A percentile compares a stretch with the other conserved stretches of the same genome.
phyloP scores from a whole-genome alignment of 2,329 filamentous ascomycete genomes.

The Aspergillus ibericus region DNA sequence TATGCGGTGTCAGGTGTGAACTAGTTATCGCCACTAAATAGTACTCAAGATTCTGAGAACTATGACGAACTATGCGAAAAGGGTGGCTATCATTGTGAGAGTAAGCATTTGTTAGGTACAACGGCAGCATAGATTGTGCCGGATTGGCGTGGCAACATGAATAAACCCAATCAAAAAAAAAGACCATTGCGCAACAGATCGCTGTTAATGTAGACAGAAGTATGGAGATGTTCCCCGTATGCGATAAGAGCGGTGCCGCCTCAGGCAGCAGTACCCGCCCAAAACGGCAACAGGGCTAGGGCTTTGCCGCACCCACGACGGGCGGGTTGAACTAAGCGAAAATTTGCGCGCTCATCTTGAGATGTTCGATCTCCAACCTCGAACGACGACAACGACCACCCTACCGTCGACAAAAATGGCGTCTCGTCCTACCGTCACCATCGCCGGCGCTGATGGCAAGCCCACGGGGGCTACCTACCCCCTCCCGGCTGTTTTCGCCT shows the following conservation, averaged over 20 bases:
- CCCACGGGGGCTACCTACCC: slow-evolving; percentile 85
- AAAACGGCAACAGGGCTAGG: slow-evolving; percentile 38
- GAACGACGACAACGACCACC: slow-evolving; percentile 42
- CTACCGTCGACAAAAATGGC: slow-evolving; percentile 66
- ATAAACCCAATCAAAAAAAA: too few species aligned
- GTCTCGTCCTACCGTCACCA: slow-evolving; percentile 95
- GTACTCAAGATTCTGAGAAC: too few species aligned
- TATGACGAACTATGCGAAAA: too few species aligned
- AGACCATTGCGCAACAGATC: too few species aligned
- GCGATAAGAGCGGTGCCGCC: neutral
- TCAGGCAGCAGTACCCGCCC: neutral
- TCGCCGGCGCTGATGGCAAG: slow-evolving; percentile 94
- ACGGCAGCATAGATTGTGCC: too few species aligned
- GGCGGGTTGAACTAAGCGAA: slow-evolving; percentile 41
- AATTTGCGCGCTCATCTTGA: slow-evolving; percentile 42
- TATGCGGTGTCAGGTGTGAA: too few species aligned
- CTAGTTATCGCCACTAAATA: too few species aligned
- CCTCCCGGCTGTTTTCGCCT: slow-evolving; percentile 94
- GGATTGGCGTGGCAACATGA: too few species aligned
- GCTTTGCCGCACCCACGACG: slow-evolving; percentile 30
- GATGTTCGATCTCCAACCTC: slow-evolving; percentile 40
- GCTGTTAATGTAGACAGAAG: neutral
- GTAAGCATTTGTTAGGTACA: too few species aligned
- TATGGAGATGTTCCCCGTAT: neutral
- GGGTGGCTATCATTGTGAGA: too few species aligned